A percentile compares a stretch with the other conserved stretches of the same genome.
phyloP scores from a whole-genome alignment of 2,329 filamentous ascomycete genomes.

The Sporothrix inflata region DNA sequence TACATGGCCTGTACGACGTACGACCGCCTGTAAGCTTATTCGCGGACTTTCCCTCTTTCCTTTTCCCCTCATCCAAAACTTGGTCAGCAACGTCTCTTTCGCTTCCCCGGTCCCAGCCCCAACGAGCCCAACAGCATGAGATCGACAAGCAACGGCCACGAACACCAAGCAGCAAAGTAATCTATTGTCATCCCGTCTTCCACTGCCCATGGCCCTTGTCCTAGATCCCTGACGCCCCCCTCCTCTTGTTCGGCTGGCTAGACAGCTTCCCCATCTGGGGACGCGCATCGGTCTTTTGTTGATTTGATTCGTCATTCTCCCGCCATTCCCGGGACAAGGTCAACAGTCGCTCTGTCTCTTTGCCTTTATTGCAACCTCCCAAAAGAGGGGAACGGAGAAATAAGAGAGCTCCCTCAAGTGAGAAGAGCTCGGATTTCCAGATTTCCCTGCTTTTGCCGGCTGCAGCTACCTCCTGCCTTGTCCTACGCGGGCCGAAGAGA shows the following conservation, averaged over 20 bases:
- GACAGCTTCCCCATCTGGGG: constrained; percentile 16
- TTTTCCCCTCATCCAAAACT: not conserved
- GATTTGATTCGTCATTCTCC: constrained; percentile 5
- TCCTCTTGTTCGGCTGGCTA: not conserved
- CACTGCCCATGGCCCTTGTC: not conserved
- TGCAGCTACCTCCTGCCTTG: not conserved
- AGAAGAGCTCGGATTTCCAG: not conserved
- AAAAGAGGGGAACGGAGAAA: constrained; percentile 22
- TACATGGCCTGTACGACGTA: not conserved
- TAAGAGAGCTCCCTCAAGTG: constrained; percentile 12
- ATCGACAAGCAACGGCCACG: constrained; percentile 9
- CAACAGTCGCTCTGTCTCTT: not conserved
- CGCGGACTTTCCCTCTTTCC: not conserved
- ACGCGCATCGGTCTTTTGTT: not conserved
- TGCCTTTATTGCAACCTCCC: constrained; percentile 11
- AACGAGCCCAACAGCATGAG: not conserved
- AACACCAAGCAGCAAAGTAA: not conserved
- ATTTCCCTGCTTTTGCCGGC: constrained; percentile 16
- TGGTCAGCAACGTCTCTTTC: constrained; percentile 15
- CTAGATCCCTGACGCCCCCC: not conserved
- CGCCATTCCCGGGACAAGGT: not conserved
- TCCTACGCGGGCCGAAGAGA: constrained; percentile 13
- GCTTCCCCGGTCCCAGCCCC: not conserved
- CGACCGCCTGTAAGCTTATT: constrained; percentile 3
- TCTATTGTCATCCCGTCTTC: not conserved